Evolutionary conservation across 768 basidiomycete species (phyloP).

Genomic region (Tricholomella constricta): DNA sequence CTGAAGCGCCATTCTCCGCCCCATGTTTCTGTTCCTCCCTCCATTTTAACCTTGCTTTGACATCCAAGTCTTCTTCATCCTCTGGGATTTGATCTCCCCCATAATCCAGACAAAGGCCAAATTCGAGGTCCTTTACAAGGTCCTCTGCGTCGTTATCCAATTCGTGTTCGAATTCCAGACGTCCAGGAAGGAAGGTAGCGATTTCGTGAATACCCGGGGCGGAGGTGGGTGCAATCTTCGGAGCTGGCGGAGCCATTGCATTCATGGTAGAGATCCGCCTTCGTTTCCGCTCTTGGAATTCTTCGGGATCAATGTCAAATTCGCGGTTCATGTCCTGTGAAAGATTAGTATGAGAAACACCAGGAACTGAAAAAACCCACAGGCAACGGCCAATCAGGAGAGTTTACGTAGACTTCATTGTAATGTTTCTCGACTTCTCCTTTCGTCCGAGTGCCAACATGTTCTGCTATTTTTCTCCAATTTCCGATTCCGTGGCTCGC

Average conservation of each 20-base stretch:
- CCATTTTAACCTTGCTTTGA: slow-evolving; percentile 56
- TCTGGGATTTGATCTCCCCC: slow-evolving; percentile 83
- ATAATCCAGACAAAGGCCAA: slow-evolving; percentile 83
- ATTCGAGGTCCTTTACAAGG: slow-evolving; percentile 93
- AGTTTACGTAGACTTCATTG: slow-evolving; percentile 74
- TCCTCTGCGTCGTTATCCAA: slow-evolving; percentile 97
- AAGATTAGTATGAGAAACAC: slow-evolving; percentile 1
- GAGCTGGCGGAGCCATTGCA: slow-evolving; percentile 51
- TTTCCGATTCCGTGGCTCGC: slow-evolving; percentile 89
- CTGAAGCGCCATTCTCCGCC: slow-evolving; percentile 25
- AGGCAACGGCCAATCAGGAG: slow-evolving; percentile 78
- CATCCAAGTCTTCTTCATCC: slow-evolving; percentile 77
- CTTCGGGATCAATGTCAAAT: slow-evolving; percentile 75
- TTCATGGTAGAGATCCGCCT: slow-evolving; percentile 84
- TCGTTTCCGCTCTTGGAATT: slow-evolving; percentile 89
- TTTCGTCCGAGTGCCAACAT: slow-evolving; percentile 90
- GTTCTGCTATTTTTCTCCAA: slow-evolving; percentile 95
- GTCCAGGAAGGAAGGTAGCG: slow-evolving; percentile 89
- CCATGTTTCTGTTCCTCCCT: slow-evolving; percentile 44
- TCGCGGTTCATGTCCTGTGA: slow-evolving; percentile 52
- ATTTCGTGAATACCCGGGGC: slow-evolving; percentile 92
- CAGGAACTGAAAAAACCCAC: slow-evolving; percentile 43
- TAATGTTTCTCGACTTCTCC: slow-evolving; percentile 96
- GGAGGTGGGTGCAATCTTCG: slow-evolving; percentile 82
- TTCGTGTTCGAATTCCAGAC: slow-evolving; percentile 98